A percentile compares a stretch with the other conserved stretches of the same genome.
Evolutionary conservation across 805 yeast genomes (phyloP).

Genomic region (Saccharomyces mikatae): DNA sequence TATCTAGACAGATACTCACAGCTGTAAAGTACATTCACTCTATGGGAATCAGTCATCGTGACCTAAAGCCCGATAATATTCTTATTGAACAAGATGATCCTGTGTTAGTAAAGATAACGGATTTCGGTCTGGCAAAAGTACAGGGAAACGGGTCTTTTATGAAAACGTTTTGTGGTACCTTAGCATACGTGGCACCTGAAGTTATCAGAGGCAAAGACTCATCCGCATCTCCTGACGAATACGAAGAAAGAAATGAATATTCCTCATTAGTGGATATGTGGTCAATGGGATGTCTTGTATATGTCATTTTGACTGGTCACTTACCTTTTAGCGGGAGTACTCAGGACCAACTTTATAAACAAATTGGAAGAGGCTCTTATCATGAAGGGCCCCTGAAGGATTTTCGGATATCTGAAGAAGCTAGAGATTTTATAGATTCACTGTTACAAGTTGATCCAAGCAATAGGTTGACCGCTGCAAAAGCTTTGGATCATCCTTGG

Average conservation of each 20-base stretch:
- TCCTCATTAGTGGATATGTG: constrained; percentile 92
- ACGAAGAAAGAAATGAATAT: constrained; percentile 37
- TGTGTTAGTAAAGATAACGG: constrained; percentile 84
- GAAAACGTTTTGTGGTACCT: constrained; percentile 95
- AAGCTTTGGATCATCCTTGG: constrained; percentile 81
- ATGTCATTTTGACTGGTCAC: constrained; percentile 87
- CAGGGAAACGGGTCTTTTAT: constrained; percentile 76
- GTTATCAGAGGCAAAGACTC: constrained; percentile 43
- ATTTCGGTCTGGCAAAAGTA: constrained; percentile 91
- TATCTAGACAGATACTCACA: constrained; percentile 71
- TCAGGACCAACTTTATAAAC: constrained; percentile 73
- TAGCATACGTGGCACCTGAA: constrained; percentile 97
- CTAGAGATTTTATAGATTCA: constrained; percentile 60
- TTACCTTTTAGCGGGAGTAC: constrained; percentile 91
- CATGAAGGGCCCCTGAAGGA: constrained; percentile 68
- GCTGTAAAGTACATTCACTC: constrained; percentile 85
- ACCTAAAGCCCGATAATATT: constrained; percentile 92
- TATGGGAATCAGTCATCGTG: constrained; percentile 91
- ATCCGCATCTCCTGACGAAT: constrained; percentile 7
- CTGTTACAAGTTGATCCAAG: constrained; percentile 73
- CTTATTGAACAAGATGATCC: constrained; percentile 87
- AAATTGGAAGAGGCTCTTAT: constrained; percentile 69
- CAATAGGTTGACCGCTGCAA: constrained; percentile 61
- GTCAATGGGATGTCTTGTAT: constrained; percentile 92
- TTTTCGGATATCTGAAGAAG: constrained; percentile 57